Base-by-base conservation (phyloP, 2,329 filamentous ascomycete genomes). In the Penicillium palitans region DNA sequence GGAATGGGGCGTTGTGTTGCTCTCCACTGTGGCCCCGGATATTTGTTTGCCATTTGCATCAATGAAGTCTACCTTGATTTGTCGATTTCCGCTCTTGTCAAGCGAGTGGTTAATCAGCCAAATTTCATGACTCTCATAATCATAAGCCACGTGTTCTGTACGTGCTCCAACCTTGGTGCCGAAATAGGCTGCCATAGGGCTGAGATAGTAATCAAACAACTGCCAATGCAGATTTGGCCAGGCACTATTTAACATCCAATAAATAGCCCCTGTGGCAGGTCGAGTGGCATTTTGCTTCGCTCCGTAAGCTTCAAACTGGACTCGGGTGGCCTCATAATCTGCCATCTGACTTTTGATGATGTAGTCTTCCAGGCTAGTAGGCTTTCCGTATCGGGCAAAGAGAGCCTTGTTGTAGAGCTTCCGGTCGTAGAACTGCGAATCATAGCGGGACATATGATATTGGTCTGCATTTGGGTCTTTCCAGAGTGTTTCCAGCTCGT, bases 221-320 rank as follows among this genome's bases (percentile, higher is more conserved):
- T 84, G 84, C 86, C 86, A 89, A 66, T 88, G 86, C 29, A 88
- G 72, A 55, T 79, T 83, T 0, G 86, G 86, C 84, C 85, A 88
- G 0, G 85, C 86, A 46, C 81, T 81, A 62, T 87, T 87, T 53
- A 88, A 70, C 85, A 88, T 88, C 86, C 86, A 88, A 73, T 88
- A 88, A 17, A 88, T 81, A 0, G 84, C 49, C 0, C 86, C 86
- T 0, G 85, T 87, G 0, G 85, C 84, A 0, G 84, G 82, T 3
- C 81, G 74, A 1, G 73, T 68, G 1, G 76, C 76, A 59, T 68
- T 82, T 79, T 84, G 86, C 0, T 77, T 74, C 2, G 80, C 74
- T 0, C 79, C 75, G 65, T 81, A 87, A 0, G 74, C 84, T 66
- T 88, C 86, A 55, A 84, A 85, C 62, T 87, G 76, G 0, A 84